Conservation (phyloP, 2,329 filamentous ascomycete species). For the Alternaria sp. region DNA sequence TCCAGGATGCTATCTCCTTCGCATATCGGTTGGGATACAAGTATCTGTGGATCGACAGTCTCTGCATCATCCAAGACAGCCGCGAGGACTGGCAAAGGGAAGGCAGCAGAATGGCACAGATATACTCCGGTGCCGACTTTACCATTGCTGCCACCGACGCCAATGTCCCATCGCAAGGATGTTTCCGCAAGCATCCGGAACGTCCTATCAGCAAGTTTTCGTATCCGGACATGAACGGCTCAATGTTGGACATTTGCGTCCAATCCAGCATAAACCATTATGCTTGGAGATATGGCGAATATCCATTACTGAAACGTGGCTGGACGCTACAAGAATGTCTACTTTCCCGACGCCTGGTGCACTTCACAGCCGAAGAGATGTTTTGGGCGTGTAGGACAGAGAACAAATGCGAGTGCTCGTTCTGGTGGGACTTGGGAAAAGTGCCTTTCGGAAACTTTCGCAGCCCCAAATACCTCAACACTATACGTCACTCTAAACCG, state of each 20-base stretch:
- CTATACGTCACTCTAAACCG: not conserved
- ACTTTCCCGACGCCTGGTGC: not conserved
- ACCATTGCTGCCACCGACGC: slow-evolving; percentile 13
- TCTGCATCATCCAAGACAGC: slow-evolving; percentile 24
- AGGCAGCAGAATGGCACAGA: slow-evolving; percentile 21
- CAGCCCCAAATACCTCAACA: not conserved
- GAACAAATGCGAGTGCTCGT: not conserved
- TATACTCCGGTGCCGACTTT: slow-evolving; percentile 19
- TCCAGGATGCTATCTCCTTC: slow-evolving; percentile 18
- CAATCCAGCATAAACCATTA: not conserved
- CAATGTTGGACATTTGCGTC: not conserved
- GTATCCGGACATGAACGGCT: not conserved
- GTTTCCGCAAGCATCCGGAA: not conserved
- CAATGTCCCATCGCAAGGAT: not conserved
- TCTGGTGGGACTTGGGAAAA: not conserved
- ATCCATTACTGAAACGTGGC: not conserved
- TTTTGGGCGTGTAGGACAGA: slow-evolving; percentile 7
- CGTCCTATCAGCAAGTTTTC: not conserved
- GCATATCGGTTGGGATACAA: slow-evolving; percentile 11
- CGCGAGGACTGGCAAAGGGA: slow-evolving; percentile 21
- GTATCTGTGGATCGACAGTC: slow-evolving; percentile 26
- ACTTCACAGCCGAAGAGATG: slow-evolving; percentile 6
- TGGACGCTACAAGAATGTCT: slow-evolving; percentile 12
- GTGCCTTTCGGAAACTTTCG: not conserved
- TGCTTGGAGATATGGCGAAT: not conserved